Base-by-base conservation (phyloP, 169 alveolate genomes). In the Fabrea salina region DNA sequence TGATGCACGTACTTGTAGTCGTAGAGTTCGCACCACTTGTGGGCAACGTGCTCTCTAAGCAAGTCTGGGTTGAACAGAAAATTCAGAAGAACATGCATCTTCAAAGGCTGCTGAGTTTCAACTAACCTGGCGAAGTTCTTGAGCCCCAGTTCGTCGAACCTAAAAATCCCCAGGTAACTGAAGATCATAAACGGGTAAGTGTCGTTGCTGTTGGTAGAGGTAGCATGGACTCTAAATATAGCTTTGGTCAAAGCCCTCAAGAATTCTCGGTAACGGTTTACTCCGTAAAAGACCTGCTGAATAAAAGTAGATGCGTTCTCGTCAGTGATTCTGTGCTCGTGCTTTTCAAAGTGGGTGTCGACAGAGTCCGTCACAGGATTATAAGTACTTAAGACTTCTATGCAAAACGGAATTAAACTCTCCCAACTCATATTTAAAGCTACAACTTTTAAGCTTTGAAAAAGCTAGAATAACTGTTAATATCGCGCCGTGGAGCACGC, bases 131-230 rank as follows among this genome's bases (percentile, higher is more conserved):
- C 19, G 33, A 41, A 67, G 27, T 67, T 0, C 4, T 67, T 44
- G 19, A 44, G 30, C 8, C 78, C 78, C n/a, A 67, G 78, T 43
- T 67, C 78, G 22, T 67, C 78, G n/a, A 67, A 67, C n/a, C 78
- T 16, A 30, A 67, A 67, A 1, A 37, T 7, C 7, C n/a, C 78
- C 27, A 67, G 44, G 44, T 67, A 67, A 16, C 50, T 43, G 16
- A 67, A 11, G 32, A 67, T 27, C 78, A 67, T 67, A 32, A 67
- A 67, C 39, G 78, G 78, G 30, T n/a, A 41, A 7, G 61, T 22
- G 4, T 67, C 78, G n/a, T 37, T 44, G 37, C 78, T 67, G 37
- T 67, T 67, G 22, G 78, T 67, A 37, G 78, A 67, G 19, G 78
- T 44, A 8, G 78, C 78, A 39, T 67, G 1, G 2, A 67, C 59